phyloP scores from a whole-genome alignment of 768 basidiomycete genomes.

The Amanita thiersii region DNA sequence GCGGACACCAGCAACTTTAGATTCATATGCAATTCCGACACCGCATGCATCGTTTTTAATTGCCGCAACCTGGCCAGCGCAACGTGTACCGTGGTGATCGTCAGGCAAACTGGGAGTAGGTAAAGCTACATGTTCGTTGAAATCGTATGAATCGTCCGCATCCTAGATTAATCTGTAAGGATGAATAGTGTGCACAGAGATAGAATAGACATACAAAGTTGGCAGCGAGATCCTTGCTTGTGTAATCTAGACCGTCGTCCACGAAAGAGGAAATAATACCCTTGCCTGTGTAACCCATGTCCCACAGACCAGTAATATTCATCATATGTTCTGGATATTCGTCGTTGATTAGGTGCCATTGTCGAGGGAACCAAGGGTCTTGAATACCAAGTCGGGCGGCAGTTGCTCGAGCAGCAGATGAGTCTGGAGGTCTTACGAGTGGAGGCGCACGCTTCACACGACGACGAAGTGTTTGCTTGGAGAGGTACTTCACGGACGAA shows the following conservation, averaged over 20 bases:
- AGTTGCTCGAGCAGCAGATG: constrained; percentile 35
- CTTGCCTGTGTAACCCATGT: constrained; percentile 79
- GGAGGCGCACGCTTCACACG: constrained; percentile 73
- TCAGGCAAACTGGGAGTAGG: constrained; percentile 85
- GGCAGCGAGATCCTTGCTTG: constrained; percentile 73
- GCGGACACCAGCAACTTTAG: constrained; percentile 88
- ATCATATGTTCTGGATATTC: constrained; percentile 75
- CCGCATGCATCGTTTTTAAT: constrained; percentile 91
- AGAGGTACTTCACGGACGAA: constrained; percentile 51
- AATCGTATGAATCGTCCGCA: constrained; percentile 85
- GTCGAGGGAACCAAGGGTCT: constrained; percentile 76
- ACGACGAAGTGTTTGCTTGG: constrained; percentile 56
- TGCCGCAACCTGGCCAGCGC: constrained; percentile 95
- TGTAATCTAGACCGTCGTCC: constrained; percentile 93
- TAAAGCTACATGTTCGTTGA: constrained; percentile 85
- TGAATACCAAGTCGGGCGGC: constrained; percentile 57
- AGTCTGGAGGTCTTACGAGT: constrained; percentile 31
- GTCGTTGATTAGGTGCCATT: constrained; percentile 96
- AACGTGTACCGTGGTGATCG: constrained; percentile 96
- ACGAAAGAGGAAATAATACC: constrained; percentile 85
- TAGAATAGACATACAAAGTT: constrained; percentile 73
- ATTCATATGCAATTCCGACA: constrained; percentile 86
- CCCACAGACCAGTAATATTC: constrained; percentile 94
- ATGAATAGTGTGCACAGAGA: constrained; percentile 1
- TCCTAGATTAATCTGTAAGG: constrained; percentile 51